Evolutionary conservation across 2,329 filamentous ascomycete genomes (phyloP), one percentile per base, ranked within the genome.

Genomic region (Hysterium pulicare): DNA sequence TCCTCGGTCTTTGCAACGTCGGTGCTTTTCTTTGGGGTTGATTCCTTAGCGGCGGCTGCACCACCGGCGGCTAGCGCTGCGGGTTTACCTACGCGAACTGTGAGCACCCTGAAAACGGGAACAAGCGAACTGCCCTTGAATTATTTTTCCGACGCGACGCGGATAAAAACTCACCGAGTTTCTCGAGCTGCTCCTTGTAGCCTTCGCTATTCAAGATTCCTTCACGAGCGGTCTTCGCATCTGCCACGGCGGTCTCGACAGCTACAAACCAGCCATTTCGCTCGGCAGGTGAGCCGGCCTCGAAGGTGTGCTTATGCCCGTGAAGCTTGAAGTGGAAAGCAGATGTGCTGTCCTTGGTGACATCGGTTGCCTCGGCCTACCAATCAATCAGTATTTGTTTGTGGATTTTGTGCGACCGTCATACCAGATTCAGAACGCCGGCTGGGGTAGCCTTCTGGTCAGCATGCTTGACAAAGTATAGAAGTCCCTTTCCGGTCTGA

Each of bases 251-350:
- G 61, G 79, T 73, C 80, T 93, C 90, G 57, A 95, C 69, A 62
- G 90, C 86, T 49, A 82, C 73, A 59, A 95, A 81, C 93, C 93
- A 97, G 78, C 86, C 88, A 70, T 95, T 89, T 65, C 91, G 90
- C 74, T 96, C 90, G 46, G 81, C 74, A 37, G 79, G 59, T 59
- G 64, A 84, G 59, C 75, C 62, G 44, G 91, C 88, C 81, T 96
- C 91, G 79, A 98, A 95, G 47, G 80, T 80, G 79, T 96, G 90
- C 82, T 95, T 95, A 73, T 94, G 85, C 57, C 86, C 86, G 71
- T 86, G 83, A 64, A 87, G 73, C 66, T 84, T 87, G 77, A 97
- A 86, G 63, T 82, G 76, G 77, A 98, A 95, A 72, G 93, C 90
- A 72, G 81, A 79, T 53, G 79, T 64, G 47, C 89, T 87, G 49